Conservation (phyloP, 2,329 filamentous ascomycete genomes). For the Daldinia sp. region DNA sequence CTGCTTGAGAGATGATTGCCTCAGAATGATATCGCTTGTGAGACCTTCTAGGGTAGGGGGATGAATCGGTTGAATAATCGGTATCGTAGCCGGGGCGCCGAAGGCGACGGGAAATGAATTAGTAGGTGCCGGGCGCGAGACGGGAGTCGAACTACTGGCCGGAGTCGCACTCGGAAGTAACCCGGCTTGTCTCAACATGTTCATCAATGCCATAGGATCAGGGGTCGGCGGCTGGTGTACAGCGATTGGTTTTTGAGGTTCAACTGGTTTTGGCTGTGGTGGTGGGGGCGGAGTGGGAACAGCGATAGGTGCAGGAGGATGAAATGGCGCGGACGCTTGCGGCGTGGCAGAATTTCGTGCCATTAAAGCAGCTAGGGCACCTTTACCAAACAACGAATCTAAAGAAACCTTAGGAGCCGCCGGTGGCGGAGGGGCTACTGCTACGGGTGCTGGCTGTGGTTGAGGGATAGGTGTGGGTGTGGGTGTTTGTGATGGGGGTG, state of each 20-base stretch:
- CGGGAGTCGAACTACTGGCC: conserved; percentile 44
- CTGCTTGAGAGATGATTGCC: conserved; percentile 76
- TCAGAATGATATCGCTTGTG: conserved; percentile 65
- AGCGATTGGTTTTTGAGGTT: conserved; percentile 49
- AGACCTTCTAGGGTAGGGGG: conserved; percentile 46
- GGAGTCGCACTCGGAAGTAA: conserved; percentile 60
- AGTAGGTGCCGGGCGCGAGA: conserved; percentile 51
- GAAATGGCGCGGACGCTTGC: conserved; percentile 57
- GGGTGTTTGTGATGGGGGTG: conserved; percentile 53
- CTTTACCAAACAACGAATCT: conserved; percentile 66
- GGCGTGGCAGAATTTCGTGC: conserved; percentile 61
- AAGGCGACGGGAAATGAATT: conserved; percentile 46
- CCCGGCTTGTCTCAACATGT: conserved; percentile 73
- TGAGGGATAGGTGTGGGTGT: conserved; percentile 46
- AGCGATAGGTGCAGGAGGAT: conserved; percentile 51
- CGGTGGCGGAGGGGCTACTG: conserved; percentile 49
- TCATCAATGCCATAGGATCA: conserved; percentile 68
- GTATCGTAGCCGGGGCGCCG: conserved; percentile 47
- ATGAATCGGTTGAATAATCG: conserved; percentile 43
- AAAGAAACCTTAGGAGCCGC: conserved; percentile 57
- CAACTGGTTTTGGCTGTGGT: conserved; percentile 42
- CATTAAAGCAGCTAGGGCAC: conserved; percentile 67
- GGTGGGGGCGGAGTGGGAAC: conserved; percentile 60
- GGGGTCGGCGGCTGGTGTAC: conserved; percentile 46
- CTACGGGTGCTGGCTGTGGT: conserved; percentile 41